These are phyloP conservation scores for Gracilaria gracilis DNA, from an alignment of 23 red algal species.

Conservation along the genomic window DNA sequence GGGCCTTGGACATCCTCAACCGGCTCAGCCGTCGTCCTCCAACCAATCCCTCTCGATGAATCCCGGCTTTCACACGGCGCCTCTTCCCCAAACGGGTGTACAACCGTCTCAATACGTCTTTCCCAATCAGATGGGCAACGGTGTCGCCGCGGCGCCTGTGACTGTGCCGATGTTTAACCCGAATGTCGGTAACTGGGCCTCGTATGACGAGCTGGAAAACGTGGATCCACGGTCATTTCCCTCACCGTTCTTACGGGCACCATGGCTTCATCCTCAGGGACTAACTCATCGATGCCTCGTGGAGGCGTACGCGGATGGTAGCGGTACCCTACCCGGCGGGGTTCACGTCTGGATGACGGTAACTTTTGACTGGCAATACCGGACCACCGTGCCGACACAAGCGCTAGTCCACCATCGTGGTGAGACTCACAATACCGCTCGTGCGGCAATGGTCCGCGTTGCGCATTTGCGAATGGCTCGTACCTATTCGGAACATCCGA, in stretches of 20 bases:
- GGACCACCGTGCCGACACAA: not conserved
- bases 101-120: no score
- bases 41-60: no score
- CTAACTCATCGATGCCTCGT: not conserved
- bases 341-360: not conserved
- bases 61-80: no score
- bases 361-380: not conserved
- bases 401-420: not conserved
- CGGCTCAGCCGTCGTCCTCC: not conserved
- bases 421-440: not conserved
- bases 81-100: no score
- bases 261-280: conserved; percentile 1
- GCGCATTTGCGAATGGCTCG: not conserved
- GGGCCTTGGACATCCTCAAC: not conserved
- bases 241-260: not conserved
- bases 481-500: not conserved
- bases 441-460: not conserved
- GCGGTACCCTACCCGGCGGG: not conserved
- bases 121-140: no score
- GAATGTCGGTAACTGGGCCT: not conserved
- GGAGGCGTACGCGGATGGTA: conserved; percentile 1
- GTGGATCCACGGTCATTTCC: not conserved
- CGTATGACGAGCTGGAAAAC: not conserved
- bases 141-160: no score
- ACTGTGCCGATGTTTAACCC: no score